Percentiles rank a stretch among this genome's conserved stretches.
These are phyloP conservation scores for Ceratorhiza oryzae-sativae DNA, from an alignment of 1,284 basidiomycete species.

Conservation along the genomic window DNA sequence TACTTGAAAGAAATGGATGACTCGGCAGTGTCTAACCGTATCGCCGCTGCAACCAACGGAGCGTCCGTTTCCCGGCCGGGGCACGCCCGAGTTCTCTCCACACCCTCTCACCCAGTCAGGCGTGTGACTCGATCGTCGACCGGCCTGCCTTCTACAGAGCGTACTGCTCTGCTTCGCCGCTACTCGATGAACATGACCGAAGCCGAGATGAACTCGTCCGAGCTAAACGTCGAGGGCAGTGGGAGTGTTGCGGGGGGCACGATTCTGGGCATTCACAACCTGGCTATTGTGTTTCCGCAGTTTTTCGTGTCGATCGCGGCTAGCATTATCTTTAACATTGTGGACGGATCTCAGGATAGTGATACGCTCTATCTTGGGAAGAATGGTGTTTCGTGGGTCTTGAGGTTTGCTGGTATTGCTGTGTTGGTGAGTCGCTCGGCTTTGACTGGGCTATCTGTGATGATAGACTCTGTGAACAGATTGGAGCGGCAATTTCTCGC, in stretches of 20 bases:
- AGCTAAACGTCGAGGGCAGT: slow-evolving; percentile 51
- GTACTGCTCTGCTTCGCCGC: slow-evolving; percentile 70
- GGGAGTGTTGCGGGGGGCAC: slow-evolving; percentile 86
- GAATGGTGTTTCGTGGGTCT: slow-evolving; percentile 90
- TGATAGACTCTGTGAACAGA: slow-evolving; percentile 47
- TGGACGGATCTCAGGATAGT: slow-evolving; percentile 59
- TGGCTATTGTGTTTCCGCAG: slow-evolving; percentile 92
- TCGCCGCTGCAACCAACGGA: slow-evolving; percentile 42
- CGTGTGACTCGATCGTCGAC: slow-evolving; percentile 48
- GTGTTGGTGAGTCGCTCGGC: slow-evolving; percentile 62
- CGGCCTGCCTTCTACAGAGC: slow-evolving; percentile 54
- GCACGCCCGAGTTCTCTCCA: slow-evolving; percentile 58
- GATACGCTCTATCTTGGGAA: slow-evolving; percentile 70
- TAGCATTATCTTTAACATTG: slow-evolving; percentile 84
- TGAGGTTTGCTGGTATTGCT: slow-evolving; percentile 89
- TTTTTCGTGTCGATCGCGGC: slow-evolving; percentile 90
- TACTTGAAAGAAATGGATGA: slow-evolving; percentile 80
- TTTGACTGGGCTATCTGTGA: background rate
- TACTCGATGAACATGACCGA: slow-evolving; percentile 62
- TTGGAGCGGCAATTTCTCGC: slow-evolving; percentile 75
- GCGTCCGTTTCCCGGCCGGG: slow-evolving; percentile 49
- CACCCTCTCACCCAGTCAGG: slow-evolving; percentile 53
- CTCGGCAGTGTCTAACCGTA: slow-evolving; percentile 37
- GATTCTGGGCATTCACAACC: slow-evolving; percentile 93
- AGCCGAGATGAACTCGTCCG: slow-evolving; percentile 34